Evolutionary conservation across 345 rosid genomes (phyloP).

Genomic region (Euphorbia lathyris): DNA sequence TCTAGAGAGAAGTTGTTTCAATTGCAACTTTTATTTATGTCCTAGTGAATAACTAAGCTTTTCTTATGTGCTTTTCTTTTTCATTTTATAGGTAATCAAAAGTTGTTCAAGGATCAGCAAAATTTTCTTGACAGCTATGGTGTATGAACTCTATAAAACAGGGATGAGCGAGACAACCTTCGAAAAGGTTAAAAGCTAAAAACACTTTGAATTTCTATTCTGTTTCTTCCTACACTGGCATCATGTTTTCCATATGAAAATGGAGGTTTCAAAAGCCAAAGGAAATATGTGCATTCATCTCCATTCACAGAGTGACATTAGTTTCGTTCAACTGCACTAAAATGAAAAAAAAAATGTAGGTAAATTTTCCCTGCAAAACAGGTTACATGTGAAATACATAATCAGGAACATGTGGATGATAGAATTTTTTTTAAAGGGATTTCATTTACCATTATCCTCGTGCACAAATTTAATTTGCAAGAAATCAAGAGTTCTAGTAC

Average conservation of each 20-base stretch:
- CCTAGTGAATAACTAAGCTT: conserved; percentile 1
- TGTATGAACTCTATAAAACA: conserved; percentile 86
- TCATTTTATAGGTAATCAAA: conserved; percentile 63
- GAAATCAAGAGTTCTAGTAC: neutral
- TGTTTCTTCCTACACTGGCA: conserved; percentile 2
- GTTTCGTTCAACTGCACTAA: neutral
- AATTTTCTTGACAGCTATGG: conserved; percentile 92
- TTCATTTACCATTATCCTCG: neutral
- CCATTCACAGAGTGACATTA: neutral
- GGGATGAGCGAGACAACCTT: conserved; percentile 89
- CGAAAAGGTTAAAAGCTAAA: conserved; percentile 55
- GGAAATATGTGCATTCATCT: neutral
- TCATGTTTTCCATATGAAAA: neutral
- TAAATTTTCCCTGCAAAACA: neutral
- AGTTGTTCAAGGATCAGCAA: conserved; percentile 62
- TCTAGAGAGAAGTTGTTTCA: neutral
- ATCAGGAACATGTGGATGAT: neutral
- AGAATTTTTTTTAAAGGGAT: neutral
- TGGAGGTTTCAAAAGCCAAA: neutral
- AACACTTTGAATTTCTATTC: neutral
- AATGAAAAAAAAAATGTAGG: neutral
- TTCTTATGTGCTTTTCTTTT: neutral
- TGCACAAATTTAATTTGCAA: neutral
- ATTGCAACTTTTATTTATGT: neutral
- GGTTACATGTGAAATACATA: neutral